Evolutionary conservation across 768 basidiomycete genomes (phyloP).

Genomic region (Collybiopsis luxurians): DNA sequence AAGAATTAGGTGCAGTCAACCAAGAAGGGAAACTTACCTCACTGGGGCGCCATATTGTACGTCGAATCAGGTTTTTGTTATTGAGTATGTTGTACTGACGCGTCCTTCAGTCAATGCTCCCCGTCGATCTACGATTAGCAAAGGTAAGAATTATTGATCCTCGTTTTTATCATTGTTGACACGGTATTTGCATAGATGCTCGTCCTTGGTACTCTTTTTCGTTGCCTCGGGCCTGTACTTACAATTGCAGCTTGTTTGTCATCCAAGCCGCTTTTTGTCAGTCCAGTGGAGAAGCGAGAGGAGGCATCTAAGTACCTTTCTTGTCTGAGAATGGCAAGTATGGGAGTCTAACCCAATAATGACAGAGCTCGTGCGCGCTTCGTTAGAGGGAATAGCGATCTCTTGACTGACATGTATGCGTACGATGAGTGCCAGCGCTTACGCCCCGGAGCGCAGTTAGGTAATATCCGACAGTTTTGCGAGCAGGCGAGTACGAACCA

Average conservation of each 20-base stretch:
- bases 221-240: slow-evolving; percentile 76
- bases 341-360: too few relatives aligned
- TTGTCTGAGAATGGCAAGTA: neutral
- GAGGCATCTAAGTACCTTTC: slow-evolving; percentile 64
- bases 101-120: slow-evolving; percentile 64
- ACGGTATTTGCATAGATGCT: slow-evolving; percentile 64
- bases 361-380: slow-evolving; percentile 73
- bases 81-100: neutral
- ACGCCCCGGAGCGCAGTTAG: slow-evolving; percentile 46
- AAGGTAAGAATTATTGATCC: slow-evolving; percentile 50
- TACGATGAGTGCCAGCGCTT: slow-evolving; percentile 62
- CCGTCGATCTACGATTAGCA: slow-evolving; percentile 81
- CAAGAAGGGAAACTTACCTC: slow-evolving; percentile 67
- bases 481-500: slow-evolving; percentile 50
- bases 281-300: slow-evolving; percentile 79
- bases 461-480: slow-evolving; percentile 57
- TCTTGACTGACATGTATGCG: slow-evolving; percentile 78
- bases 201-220: slow-evolving; percentile 78
- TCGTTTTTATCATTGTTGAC: neutral
- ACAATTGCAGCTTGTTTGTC: slow-evolving; percentile 83
- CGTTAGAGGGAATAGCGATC: slow-evolving; percentile 67
- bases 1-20: slow-evolving; percentile 77
- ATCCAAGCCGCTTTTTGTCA: slow-evolving; percentile 83
- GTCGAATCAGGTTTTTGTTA: slow-evolving; percentile 15
- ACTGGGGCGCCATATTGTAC: slow-evolving; percentile 76